Percentiles rank a stretch among this genome's conserved stretches.
Evolutionary conservation across 768 basidiomycete genomes (phyloP).

Genomic region (Lactarius quietus): DNA sequence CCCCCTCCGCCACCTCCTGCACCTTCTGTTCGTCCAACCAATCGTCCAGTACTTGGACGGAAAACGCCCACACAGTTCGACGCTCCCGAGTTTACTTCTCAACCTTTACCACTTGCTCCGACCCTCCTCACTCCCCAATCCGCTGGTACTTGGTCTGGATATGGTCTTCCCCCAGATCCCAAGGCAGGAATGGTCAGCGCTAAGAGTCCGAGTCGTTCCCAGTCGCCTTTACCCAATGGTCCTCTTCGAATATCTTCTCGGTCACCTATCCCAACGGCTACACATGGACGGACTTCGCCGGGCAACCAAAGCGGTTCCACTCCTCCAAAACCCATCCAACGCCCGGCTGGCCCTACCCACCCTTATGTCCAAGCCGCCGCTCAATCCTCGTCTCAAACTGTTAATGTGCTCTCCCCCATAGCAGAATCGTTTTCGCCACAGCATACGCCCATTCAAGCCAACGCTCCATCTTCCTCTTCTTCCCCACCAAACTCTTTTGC

Average conservation of each 20-base stretch:
- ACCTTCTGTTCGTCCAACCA: constrained; percentile 32
- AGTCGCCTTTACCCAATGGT: constrained; percentile 40
- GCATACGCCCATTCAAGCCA: constrained; percentile 35
- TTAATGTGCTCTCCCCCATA: constrained; percentile 63
- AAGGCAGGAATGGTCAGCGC: constrained; percentile 49
- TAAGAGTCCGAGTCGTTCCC: constrained; percentile 33
- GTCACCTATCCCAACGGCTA: constrained; percentile 32
- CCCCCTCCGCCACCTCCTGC: constrained; percentile 29
- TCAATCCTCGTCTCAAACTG: constrained; percentile 39
- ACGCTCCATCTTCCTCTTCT: constrained; percentile 43
- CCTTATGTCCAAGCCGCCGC: constrained; percentile 62
- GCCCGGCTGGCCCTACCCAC: constrained; percentile 40
- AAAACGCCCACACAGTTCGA: constrained; percentile 61
- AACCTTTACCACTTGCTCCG: constrained; percentile 37
- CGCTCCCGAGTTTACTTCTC: constrained; percentile 36
- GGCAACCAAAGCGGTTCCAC: constrained; percentile 29
- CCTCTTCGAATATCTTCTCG: constrained; percentile 31
- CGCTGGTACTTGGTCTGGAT: constrained; percentile 30
- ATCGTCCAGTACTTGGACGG: constrained; percentile 34
- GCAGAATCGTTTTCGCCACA: constrained; percentile 54
- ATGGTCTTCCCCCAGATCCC: constrained; percentile 60
- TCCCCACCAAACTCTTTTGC: constrained; percentile 38
- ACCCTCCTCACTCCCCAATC: constrained; percentile 31
- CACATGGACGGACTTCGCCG: constrained; percentile 50
- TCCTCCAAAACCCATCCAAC: constrained; percentile 37